Evolutionary conservation across 106 monocot genomes (phyloP).

Genomic region (Phalaenopsis aphrodite): DNA sequence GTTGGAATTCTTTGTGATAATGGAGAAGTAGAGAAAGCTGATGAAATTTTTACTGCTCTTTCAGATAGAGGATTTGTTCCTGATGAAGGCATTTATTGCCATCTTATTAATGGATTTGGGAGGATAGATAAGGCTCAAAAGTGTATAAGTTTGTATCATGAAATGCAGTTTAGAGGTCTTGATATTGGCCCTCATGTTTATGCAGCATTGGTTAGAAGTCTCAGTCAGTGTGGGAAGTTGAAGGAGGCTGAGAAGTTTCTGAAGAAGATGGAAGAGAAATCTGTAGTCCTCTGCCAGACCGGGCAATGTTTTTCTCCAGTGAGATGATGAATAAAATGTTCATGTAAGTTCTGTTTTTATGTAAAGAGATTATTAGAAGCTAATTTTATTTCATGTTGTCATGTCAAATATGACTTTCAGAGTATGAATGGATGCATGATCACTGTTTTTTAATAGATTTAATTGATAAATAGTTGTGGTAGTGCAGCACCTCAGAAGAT

Average conservation of each 20-base stretch:
- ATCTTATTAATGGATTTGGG: constrained; percentile 64
- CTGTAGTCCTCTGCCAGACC: constrained; percentile 10
- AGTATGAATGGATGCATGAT: too few species aligned
- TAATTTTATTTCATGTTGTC: background rate
- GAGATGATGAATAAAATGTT: constrained; percentile 13
- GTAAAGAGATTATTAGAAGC: background rate
- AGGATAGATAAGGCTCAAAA: constrained; percentile 24
- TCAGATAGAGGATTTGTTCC: constrained; percentile 59
- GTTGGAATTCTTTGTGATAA: constrained; percentile 36
- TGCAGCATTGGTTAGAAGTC: constrained; percentile 34
- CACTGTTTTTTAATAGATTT: too few species aligned
- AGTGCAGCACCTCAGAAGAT: too few species aligned
- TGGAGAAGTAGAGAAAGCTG: constrained; percentile 51
- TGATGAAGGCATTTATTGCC: constrained; percentile 32
- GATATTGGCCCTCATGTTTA: constrained; percentile 17
- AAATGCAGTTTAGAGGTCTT: constrained; percentile 58
- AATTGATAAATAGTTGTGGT: too few species aligned
- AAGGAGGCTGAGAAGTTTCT: constrained; percentile 58
- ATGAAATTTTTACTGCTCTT: constrained; percentile 45
- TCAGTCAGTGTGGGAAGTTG: constrained; percentile 48
- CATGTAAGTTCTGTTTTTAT: background rate
- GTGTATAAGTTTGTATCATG: constrained; percentile 48
- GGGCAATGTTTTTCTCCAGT: constrained; percentile 23
- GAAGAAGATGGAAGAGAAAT: constrained; percentile 17
- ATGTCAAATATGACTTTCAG: too few species aligned